Base-by-base conservation (phyloP, 768 basidiomycete genomes). In the Macrolepiota albuminosa region DNA sequence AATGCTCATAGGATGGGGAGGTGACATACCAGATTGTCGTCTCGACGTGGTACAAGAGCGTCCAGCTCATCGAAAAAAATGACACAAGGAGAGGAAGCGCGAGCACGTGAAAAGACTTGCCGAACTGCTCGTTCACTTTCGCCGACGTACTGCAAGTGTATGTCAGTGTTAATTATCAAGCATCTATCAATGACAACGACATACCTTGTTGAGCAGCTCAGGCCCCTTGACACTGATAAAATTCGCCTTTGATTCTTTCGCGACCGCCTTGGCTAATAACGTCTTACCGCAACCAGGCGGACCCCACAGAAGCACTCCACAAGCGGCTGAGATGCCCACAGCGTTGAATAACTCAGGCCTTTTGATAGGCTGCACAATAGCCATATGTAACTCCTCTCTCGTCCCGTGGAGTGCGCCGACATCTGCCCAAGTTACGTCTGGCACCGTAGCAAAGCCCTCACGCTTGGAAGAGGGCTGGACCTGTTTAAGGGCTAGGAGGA, bases 211-310 rank as follows among this genome's bases (percentile, higher is more conserved):
- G 60, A 99, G 76, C 56, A 98, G 69, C 68, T 99, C 97, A 0
- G 97, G 97, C 0, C 97, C 97, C 68, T 98, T 98, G 54, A 98
- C 91, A 67, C 93, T 95, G 68, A 99, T 98, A 67, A 99, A 98
- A 73, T 95, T 98, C 13, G 97, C 97, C 63, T 84, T 78, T 56
- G 88, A 91, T 75, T 98, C 97, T 70, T 95, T 98, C 9, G 97
- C 97, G 5, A 98, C 96, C 0, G 96, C 97, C 70, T 98, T 98
- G 0, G 97, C 97, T n/a, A 99, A 77, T 33, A 99, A 70, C 0
- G 97, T 99, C 76, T 98, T 99, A 5, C 97, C 97, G 69, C 96
- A 98, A 10, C 97, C 97, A 0, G 97, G 96, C 29, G 97, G 97
- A 34, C 97, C 97, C 97, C 97, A 98, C n/a, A 98, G 75, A 37